Conservation (phyloP, 1,284 basidiomycete species). For the Ustilago esculenta region DNA sequence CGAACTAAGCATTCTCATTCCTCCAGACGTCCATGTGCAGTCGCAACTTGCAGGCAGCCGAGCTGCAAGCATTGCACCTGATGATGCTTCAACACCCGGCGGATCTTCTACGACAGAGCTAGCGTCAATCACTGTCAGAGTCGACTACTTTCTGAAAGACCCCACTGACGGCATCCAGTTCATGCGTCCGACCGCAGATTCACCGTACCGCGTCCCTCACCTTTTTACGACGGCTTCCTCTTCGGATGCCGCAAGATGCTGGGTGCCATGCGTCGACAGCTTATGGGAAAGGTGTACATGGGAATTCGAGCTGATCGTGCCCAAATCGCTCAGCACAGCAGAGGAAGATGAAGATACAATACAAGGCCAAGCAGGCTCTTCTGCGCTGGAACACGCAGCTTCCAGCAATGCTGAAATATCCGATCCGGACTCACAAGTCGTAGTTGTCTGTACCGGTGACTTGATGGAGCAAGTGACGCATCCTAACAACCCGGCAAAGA, state of each 20-base stretch:
- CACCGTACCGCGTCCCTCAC: slow-evolving; percentile 85
- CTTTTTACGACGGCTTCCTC: slow-evolving; percentile 88
- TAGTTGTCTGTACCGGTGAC: slow-evolving; percentile 93
- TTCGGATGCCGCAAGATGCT: slow-evolving; percentile 89
- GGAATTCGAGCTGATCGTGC: slow-evolving; percentile 97
- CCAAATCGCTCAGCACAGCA: slow-evolving; percentile 71
- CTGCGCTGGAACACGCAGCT: slow-evolving; percentile 8
- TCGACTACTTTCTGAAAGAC: slow-evolving; percentile 81
- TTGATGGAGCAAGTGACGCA: slow-evolving; percentile 74
- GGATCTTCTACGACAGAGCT: slow-evolving; percentile 72
- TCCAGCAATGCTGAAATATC: slow-evolving; percentile 3
- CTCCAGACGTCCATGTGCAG: slow-evolving; percentile 71
- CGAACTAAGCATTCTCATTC: slow-evolving; percentile 89
- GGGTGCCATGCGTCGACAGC: slow-evolving; percentile 96
- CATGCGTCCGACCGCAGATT: slow-evolving; percentile 79
- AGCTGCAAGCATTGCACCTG: slow-evolving; percentile 26
- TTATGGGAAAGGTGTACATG: slow-evolving; percentile 97
- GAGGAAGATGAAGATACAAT: slow-evolving; percentile 31
- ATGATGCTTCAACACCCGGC: slow-evolving; percentile 38
- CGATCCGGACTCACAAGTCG: slow-evolving; percentile 68
- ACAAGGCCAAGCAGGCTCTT: not conserved
- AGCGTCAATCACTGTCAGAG: slow-evolving; percentile 78
- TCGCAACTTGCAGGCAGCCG: slow-evolving; percentile 25
- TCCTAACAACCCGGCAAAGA: slow-evolving; percentile 91
- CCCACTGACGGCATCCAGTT: slow-evolving; percentile 88